Base-by-base conservation (phyloP, 257 asterid genomes). In the Fraxinus americana region DNA sequence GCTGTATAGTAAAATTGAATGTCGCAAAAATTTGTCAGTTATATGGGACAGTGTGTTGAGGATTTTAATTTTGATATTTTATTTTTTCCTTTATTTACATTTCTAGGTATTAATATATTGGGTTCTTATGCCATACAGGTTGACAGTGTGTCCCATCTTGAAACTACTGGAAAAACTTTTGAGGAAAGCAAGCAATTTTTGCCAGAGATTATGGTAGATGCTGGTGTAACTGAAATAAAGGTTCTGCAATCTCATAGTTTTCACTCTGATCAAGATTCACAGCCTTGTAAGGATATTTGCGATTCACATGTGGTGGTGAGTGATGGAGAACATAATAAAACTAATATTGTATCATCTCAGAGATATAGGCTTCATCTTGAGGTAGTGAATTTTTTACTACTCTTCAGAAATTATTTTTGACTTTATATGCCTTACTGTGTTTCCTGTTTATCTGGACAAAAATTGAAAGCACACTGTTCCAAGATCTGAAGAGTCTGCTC, bases 61-160 rank as follows among this genome's bases (percentile, higher is more conserved):
- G 73, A 57, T 43, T 7, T 30, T 61, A 36, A 10, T 35, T 30
- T 73, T 45, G 30, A 29, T 30, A 25, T 63, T 36, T 79, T 29
- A 5, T 48, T 76, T 39, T 41, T 73, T 30, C 10, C 36, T 69
- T 71, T 29, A 30, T 67, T 27, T 75, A 7, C 12, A 38, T 73
- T 74, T 52, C 70, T 66, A 12, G 75, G 72, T 65, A 63, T 76
- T 70, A 72, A 35, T 72, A 50, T 27, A 7, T 11, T 32, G 63
- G 70, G 12, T 43, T 72, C 71, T 38, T 54, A 75, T 79, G 75
- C 71, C 78, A 25, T 72, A 75, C 88, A 94, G 98, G 92, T 92
- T n/a, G 90, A 89, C 77, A 82, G 84, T 70, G 86, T 92, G 72
- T 87, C 93, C 77, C 78, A 78, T 75, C 87, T 90, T 48, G 92